Base-by-base conservation (phyloP, 345 rosid species). In the Aethionema arabicum region DNA sequence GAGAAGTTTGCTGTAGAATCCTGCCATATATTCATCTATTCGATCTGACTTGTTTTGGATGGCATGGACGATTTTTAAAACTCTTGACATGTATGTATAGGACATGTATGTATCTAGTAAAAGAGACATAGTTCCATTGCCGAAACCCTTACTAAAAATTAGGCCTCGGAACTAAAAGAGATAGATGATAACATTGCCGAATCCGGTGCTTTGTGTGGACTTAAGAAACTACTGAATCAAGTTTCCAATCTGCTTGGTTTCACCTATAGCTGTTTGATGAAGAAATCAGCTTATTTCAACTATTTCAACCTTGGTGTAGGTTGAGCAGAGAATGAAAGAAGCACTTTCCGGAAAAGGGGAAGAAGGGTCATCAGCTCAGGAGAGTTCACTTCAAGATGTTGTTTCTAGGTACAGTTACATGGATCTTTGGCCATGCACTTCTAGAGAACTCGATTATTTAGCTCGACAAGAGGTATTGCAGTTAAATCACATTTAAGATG, bases 401-500 rank as follows among this genome's bases (percentile, higher is more conserved):
- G 87, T 81, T 36, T 81, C 93, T 58, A 87, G 96, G 16, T 86
- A 92, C 69, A 78, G 89, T 72, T 92, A 77, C 81, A 92, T 86
- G 98, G 98, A 85, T 80, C 88, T 92, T 38, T 86, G 86, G 92
- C 98, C 98, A 3, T 85, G 96, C 78, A 79, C 86, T 68, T 77
- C 91, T 30, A 81, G 69, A 68, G 98, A 92, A 63, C 79, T 92
- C 74, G 95, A 92, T 74, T 86, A 83, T 71, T 79, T 89, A 75
- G 77, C 90, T 53, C 77, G 86, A 38, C 98, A 92, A 74, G 98
- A 88, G 98, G 98, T 91, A 86, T 47, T 67, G 49, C 54, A 48
- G 53, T 12, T 65, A 21, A 21, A 40, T 16, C 8, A 6, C 61
- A 47, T 39, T 33, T 44, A 51, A 11, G n/a, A n/a, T 2, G 40